Evolutionary conservation across 305 asterid species (phyloP).

Genomic region (Rubia peregrina): DNA sequence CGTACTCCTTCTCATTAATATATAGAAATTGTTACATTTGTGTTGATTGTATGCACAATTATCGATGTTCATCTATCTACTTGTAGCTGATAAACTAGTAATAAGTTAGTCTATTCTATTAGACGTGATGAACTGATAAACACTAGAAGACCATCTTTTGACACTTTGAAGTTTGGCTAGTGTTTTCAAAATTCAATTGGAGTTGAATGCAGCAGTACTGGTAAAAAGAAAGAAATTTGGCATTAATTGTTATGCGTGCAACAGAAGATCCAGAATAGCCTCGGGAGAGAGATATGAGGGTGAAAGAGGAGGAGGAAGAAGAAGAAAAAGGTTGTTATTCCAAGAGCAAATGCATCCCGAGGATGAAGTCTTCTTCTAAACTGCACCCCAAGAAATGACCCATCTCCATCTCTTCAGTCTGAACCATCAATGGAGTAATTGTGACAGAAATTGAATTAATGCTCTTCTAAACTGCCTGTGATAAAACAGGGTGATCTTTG

Average conservation of each 20-base stretch:
- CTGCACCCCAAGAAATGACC: constrained; percentile 41
- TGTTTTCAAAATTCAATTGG: neutral
- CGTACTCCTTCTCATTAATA: too few relatives aligned
- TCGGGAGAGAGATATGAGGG: constrained; percentile 24
- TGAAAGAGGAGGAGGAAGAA: constrained; percentile 22
- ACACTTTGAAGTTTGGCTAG: neutral
- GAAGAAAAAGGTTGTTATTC: constrained; percentile 21
- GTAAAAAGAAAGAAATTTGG: too few relatives aligned
- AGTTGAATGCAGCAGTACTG: too few relatives aligned
- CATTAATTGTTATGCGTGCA: neutral
- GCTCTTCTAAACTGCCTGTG: neutral
- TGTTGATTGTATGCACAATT: too few relatives aligned
- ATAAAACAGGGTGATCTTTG: neutral
- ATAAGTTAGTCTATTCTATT: too few relatives aligned
- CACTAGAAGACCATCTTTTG: too few relatives aligned
- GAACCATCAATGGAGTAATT: neutral
- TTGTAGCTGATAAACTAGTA: too few relatives aligned
- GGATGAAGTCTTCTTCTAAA: constrained; percentile 40
- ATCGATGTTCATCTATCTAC: too few relatives aligned
- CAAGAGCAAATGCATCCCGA: constrained; percentile 71
- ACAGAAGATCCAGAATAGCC: constrained; percentile 42
- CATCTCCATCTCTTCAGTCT: neutral
- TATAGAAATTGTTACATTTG: too few relatives aligned
- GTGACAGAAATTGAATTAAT: neutral
- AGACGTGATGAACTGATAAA: too few relatives aligned